These are phyloP conservation scores for Citropsis articulata DNA, from an alignment of 345 rosid genomes.

Conservation along the genomic window DNA sequence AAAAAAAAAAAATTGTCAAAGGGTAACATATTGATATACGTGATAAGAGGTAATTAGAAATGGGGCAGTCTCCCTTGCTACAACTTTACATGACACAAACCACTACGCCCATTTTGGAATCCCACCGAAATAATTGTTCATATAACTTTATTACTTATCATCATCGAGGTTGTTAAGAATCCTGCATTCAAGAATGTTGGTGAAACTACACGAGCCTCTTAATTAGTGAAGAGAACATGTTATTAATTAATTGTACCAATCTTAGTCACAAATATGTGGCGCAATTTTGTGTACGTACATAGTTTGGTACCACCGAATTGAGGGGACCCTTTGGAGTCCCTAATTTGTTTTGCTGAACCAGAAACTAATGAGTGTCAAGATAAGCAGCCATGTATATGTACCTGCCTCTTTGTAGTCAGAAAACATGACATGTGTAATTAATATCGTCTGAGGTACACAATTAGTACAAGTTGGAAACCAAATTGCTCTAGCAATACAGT, in stretches of 20 bases:
- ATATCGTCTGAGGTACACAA: too few species aligned
- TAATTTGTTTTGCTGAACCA: not conserved
- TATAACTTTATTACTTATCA: not conserved
- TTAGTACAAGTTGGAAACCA: not conserved
- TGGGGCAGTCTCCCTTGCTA: too few species aligned
- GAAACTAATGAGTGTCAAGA: too few species aligned
- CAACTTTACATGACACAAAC: not conserved
- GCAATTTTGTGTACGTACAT: not conserved
- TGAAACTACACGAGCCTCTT: not conserved
- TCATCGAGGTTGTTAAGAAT: not conserved
- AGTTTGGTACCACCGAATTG: not conserved
- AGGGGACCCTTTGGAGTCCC: not conserved
- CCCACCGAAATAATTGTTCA: not conserved
- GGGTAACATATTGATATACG: not conserved
- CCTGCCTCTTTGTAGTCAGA: too few species aligned
- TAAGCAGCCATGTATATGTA: not conserved
- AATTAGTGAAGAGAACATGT: too few species aligned
- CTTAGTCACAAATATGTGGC: not conserved
- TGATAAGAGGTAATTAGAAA: not conserved
- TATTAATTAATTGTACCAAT: too few species aligned
- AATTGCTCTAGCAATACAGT: not conserved
- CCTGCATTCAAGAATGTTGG: not conserved
- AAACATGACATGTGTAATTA: conserved; percentile 4
- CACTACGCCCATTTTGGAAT: not conserved
- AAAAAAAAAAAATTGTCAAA: not conserved